These are phyloP conservation scores for Lobulomyces angularis DNA, from an alignment of 192 early-diverging fungal species.

Conservation along the genomic window DNA sequence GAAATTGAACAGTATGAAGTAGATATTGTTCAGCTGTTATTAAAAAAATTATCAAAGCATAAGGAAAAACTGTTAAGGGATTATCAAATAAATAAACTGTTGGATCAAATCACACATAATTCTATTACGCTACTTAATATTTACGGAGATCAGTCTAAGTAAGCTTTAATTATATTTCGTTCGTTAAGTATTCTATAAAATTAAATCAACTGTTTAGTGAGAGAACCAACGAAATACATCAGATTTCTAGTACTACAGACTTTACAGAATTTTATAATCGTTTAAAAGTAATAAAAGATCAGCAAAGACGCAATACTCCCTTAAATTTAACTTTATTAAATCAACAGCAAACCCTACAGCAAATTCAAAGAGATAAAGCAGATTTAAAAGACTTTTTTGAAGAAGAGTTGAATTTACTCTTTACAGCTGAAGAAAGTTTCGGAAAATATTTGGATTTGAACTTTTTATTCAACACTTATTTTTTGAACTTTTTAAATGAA, in stretches of 20 bases:
- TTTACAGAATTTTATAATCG: conserved; percentile 82
- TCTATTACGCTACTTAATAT: background rate
- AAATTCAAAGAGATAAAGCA: background rate
- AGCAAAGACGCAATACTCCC: conserved; percentile 58
- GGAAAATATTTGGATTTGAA: conserved; percentile 84
- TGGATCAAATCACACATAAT: conserved; percentile 7
- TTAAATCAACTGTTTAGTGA: conserved; percentile 36
- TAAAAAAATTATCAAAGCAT: conserved; percentile 49
- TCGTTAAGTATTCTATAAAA: no score
- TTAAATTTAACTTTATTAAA: background rate
- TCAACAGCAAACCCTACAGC: background rate
- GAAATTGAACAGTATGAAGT: conserved; percentile 87
- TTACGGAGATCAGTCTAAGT: background rate
- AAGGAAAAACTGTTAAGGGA: conserved; percentile 70
- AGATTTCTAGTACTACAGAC: conserved; percentile 27
- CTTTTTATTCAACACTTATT: conserved; percentile 60
- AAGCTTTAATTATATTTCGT: conserved; percentile 1
- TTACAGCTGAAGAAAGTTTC: conserved; percentile 81
- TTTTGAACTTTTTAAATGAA: conserved; percentile 51
- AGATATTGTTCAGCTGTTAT: conserved; percentile 69
- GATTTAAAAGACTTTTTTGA: conserved; percentile 15
- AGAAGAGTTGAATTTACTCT: conserved; percentile 65
- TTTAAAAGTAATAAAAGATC: conserved; percentile 65
- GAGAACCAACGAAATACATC: conserved; percentile 60
- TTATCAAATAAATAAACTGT: conserved; percentile 58